Conservation (phyloP, 805 yeast species). For the Kazachstania africana region DNA sequence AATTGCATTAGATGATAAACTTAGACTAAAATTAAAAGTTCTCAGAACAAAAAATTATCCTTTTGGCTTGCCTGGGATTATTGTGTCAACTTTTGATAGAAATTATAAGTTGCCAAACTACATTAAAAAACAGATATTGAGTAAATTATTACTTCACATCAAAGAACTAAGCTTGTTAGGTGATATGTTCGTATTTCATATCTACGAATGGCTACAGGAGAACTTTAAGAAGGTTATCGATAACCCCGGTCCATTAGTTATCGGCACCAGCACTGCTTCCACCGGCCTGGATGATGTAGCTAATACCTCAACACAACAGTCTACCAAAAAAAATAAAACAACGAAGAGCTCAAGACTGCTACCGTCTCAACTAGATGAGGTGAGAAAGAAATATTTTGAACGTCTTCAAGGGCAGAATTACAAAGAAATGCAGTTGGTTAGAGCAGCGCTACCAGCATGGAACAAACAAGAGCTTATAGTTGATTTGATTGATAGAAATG, state of each 20-base stretch:
- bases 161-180: constrained; percentile 42
- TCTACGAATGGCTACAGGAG: constrained; percentile 71
- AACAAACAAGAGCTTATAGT: constrained; percentile 45
- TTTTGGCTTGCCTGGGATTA: constrained; percentile 54
- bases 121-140: constrained; percentile 46
- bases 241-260: constrained; percentile 61
- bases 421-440: constrained; percentile 30
- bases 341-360: constrained; percentile 1
- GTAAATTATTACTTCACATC: constrained; percentile 35
- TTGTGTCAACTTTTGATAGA: constrained; percentile 32
- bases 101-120: constrained; percentile 54
- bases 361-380: constrained; percentile 8
- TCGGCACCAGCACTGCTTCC: constrained; percentile 4
- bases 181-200: constrained; percentile 51
- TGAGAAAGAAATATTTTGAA: constrained; percentile 27
- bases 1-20: constrained; percentile 27
- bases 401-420: constrained; percentile 28
- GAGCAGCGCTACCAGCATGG: constrained; percentile 80
- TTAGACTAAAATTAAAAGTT: constrained; percentile 26
- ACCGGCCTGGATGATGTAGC: not conserved
- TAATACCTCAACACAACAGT: not conserved
- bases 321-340: not conserved
- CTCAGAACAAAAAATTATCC: constrained; percentile 52
- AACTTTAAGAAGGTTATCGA: constrained; percentile 46
- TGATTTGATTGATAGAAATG: constrained; percentile 41